These are phyloP conservation scores for Wickerhamomyces sp. DNA, from an alignment of 1,139 yeast species.

Conservation along the genomic window DNA sequence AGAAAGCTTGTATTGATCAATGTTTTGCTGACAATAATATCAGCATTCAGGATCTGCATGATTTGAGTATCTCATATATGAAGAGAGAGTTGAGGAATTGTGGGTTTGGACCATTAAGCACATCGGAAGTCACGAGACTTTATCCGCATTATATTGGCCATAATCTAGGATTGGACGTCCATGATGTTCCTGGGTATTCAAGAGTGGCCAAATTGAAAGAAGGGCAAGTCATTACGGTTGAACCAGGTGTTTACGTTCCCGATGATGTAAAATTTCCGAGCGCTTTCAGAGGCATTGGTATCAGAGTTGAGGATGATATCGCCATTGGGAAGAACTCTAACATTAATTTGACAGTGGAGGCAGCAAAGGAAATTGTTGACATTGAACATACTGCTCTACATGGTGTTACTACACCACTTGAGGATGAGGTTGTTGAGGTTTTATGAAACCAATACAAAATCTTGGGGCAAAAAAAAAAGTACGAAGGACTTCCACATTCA, in stretches of 20 bases:
- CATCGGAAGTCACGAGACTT: conserved; percentile 50
- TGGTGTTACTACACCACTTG: conserved; percentile 54
- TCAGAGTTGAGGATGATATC: conserved; percentile 90
- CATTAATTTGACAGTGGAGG: conserved; percentile 70
- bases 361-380: conserved; percentile 79
- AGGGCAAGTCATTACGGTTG: conserved; percentile 85
- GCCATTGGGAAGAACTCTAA: conserved; percentile 60
- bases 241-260: conserved; percentile 93
- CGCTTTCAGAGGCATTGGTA: conserved; percentile 83
- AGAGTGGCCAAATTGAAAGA: conserved; percentile 43
- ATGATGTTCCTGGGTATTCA: conserved; percentile 67
- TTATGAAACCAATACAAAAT: conserved; percentile 11
- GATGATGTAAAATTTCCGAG: conserved; percentile 63
- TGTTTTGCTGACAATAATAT: conserved; percentile 40
- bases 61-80: conserved; percentile 54
- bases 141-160: conserved; percentile 98
- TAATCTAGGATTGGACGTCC: conserved; percentile 89
- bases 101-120: conserved; percentile 54
- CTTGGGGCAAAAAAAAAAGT: too few species aligned
- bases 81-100: conserved; percentile 62
- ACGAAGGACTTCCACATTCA: too few species aligned
- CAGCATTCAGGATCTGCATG: conserved; percentile 75
- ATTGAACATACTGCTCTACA: conserved; percentile 58
- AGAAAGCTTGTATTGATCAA: conserved; percentile 65
- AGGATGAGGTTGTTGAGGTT: conserved; percentile 46